A percentile compares a stretch with the other conserved stretches of the same genome.
Evolutionary conservation across 164 flowering plant species (phyloP).

Genomic region (Berberis thunbergii): DNA sequence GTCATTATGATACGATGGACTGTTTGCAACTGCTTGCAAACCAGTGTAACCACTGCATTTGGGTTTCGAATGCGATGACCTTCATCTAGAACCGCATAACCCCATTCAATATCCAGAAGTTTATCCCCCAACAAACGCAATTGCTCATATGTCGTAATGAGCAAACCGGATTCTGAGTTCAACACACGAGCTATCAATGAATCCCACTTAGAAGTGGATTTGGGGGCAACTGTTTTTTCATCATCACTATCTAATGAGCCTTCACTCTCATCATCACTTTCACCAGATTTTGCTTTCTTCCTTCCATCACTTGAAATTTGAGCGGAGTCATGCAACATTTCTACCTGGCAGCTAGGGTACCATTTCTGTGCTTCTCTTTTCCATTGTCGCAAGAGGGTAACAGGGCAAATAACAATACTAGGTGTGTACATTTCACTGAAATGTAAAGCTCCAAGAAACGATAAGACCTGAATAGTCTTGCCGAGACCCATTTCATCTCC

Average conservation of each 20-base stretch:
- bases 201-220: slow-evolving; percentile 60
- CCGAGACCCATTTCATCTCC: slow-evolving; percentile 99
- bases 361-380: slow-evolving; percentile 85
- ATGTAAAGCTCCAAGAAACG: slow-evolving; percentile 93
- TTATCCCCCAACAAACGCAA: slow-evolving; percentile 68
- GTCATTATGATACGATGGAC: slow-evolving; percentile 97
- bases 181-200: slow-evolving; percentile 59
- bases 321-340: slow-evolving; percentile 89
- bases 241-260: slow-evolving; percentile 47
- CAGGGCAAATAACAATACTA: slow-evolving; percentile 89
- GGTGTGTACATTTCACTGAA: slow-evolving; percentile 89
- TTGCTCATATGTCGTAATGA: slow-evolving; percentile 95
- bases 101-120: slow-evolving; percentile 91
- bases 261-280: slow-evolving; percentile 68
- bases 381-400: slow-evolving; percentile 91
- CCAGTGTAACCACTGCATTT: slow-evolving; percentile 88
- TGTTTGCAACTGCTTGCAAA: slow-evolving; percentile 94
- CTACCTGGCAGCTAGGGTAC: slow-evolving; percentile 81
- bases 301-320: slow-evolving; percentile 39
- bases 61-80: slow-evolving; percentile 98
- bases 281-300: slow-evolving; percentile 40
- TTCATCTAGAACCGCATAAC: slow-evolving; percentile 94
- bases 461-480: slow-evolving; percentile 81
- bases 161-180: slow-evolving; percentile 70
- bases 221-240: slow-evolving; percentile 31